Base-by-base conservation (phyloP, 768 basidiomycete genomes). In the Tephrocybe rancida region DNA sequence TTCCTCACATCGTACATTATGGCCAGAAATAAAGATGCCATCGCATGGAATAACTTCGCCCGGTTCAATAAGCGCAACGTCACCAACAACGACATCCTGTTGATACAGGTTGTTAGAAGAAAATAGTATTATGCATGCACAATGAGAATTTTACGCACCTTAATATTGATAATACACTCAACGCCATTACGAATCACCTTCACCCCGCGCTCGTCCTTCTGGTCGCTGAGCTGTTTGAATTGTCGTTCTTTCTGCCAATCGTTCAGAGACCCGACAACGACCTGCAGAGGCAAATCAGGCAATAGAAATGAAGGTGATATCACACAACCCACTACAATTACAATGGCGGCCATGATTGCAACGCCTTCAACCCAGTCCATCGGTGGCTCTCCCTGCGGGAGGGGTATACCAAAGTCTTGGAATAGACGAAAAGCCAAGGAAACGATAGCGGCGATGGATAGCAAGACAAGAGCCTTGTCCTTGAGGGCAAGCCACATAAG, bases 171-270 rank as follows among this genome's bases (percentile, higher is more conserved):
- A 25, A 91, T 72, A 46, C 77, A 80, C 58, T 94, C 90, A 11
- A 75, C 67, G 27, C 86, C 87, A 51, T 82, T 73, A 11, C 94
- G 86, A 55, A 93, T 86, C 45, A 89, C 87, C 70, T 94, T 94
- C 61, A 94, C 85, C 5, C 81, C 84, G 22, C 97, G 90, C 61
- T 96, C 97, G 51, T 98, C 96, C 71, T 96, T 96, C 72, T 95
- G 90, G 61, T 90, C 91, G 64, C 98, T 98, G 38, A 99, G 81
- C 18, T 76, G 78, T 63, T 88, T 86, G 77, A 99, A 99, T 71
- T 98, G 97, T 2, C 87, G 86, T 70, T 99, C 97, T 71, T 98
- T 98, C 70, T 98, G 95, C 89, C 92, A 99, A 70, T 99, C 97
- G 64, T 98, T 98, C 41, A 98, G 60, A 11, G 95, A 94, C 26